Conservation (phyloP, 2,329 filamentous ascomycete species). For the Chrysoporthe puriensis region DNA sequence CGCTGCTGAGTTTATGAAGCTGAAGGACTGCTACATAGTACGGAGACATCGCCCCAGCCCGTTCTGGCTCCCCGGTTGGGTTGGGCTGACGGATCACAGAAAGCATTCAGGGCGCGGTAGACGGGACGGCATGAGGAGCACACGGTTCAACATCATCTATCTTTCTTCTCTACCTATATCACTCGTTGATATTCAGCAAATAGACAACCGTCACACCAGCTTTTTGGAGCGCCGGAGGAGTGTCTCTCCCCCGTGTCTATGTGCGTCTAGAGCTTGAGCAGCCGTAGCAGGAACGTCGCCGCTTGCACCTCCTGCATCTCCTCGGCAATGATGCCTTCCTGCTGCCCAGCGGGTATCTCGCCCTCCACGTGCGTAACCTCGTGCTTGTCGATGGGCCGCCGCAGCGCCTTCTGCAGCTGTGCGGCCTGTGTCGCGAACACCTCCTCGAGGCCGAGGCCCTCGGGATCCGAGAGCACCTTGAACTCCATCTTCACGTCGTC, state of each 20-base stretch:
- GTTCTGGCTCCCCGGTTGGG: background rate
- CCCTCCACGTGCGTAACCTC: slow-evolving; percentile 63
- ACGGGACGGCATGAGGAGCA: background rate
- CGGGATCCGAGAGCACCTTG: slow-evolving; percentile 76
- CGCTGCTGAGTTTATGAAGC: slow-evolving; percentile 75
- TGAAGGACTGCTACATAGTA: slow-evolving; percentile 90
- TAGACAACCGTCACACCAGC: background rate
- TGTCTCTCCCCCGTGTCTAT: background rate
- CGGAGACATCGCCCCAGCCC: slow-evolving; percentile 34
- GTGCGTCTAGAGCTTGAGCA: slow-evolving; percentile 23
- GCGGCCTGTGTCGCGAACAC: slow-evolving; percentile 70
- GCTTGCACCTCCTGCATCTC: slow-evolving; percentile 87
- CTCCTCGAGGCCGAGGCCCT: slow-evolving; percentile 71
- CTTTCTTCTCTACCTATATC: background rate
- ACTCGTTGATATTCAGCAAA: slow-evolving; percentile 12
- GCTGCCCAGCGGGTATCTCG: slow-evolving; percentile 52
- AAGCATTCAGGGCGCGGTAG: slow-evolving; percentile 25
- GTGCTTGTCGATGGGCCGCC: slow-evolving; percentile 76
- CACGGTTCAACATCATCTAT: slow-evolving; percentile 8
- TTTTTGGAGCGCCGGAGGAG: background rate
- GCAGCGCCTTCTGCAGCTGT: slow-evolving; percentile 75
- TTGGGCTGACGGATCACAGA: slow-evolving; percentile 18
- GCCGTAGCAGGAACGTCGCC: slow-evolving; percentile 71
- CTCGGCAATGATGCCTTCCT: slow-evolving; percentile 70
- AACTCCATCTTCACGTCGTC: slow-evolving; percentile 98